Percentiles rank a stretch among this genome's conserved stretches.
These are phyloP conservation scores for Ceratocystis destructans DNA, from an alignment of 2,329 filamentous ascomycete genomes.

Conservation along the genomic window DNA sequence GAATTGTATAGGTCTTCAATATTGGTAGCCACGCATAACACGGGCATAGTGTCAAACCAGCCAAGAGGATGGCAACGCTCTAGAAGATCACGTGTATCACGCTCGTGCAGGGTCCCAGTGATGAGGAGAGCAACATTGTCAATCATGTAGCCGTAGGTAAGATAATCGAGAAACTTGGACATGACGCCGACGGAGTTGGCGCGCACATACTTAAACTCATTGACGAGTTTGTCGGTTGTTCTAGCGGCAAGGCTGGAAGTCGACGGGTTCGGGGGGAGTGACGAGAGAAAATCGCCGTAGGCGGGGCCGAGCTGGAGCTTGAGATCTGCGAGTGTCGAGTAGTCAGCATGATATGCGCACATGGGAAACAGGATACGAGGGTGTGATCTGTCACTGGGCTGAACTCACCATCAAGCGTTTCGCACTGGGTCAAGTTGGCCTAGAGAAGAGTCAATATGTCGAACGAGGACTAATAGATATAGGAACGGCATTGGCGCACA, in stretches of 20 bases:
- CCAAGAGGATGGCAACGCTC: conserved; percentile 93
- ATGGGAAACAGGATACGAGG: conserved; percentile 8
- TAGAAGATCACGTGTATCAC: conserved; percentile 87
- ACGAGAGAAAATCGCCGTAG: conserved; percentile 91
- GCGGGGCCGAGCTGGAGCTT: conserved; percentile 94
- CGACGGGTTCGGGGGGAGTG: conserved; percentile 88
- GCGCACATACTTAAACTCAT: conserved; percentile 91
- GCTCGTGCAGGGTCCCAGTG: conserved; percentile 91
- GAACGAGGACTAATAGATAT: not conserved
- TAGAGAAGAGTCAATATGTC: conserved; percentile 43
- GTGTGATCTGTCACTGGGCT: not conserved
- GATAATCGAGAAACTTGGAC: conserved; percentile 91
- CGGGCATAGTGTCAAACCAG: conserved; percentile 98
- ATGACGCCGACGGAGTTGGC: conserved; percentile 85
- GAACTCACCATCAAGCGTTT: conserved; percentile 76
- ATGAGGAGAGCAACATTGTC: conserved; percentile 97
- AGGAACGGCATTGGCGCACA: conserved; percentile 21
- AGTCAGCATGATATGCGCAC: not conserved
- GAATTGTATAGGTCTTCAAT: conserved; percentile 99
- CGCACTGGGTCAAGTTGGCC: conserved; percentile 91
- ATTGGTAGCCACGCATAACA: conserved; percentile 93
- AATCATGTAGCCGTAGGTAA: conserved; percentile 99
- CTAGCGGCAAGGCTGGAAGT: conserved; percentile 89
- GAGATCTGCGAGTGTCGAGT: conserved; percentile 49
- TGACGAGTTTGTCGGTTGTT: conserved; percentile 94